Evolutionary conservation across 2,329 filamentous ascomycete genomes (phyloP), one percentile per base, ranked within the genome.

Genomic region (Fusarium aywerte): DNA sequence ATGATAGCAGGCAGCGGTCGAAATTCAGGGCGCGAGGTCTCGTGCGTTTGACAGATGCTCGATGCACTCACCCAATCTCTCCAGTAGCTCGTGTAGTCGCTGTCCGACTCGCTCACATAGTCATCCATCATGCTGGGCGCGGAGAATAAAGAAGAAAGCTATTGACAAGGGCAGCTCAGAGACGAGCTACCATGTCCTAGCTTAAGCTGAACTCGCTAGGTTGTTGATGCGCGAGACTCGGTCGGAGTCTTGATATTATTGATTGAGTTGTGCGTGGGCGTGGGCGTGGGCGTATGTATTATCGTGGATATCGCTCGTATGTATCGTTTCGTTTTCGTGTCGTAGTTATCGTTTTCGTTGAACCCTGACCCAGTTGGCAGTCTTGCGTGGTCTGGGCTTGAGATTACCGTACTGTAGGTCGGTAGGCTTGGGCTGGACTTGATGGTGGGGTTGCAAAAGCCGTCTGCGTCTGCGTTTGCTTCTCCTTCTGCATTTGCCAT

Each of bases 1-100:
- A 27, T 38, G 39, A 36, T 42, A 31, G 25, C 44, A 43, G 31
- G 20, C 25, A 35, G 32, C 21, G 45, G 47, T 36, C 21, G 32
- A 50, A 25, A 47, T 51, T 25, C 25, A 52, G 31, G 36, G 55
- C 60, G 59, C 47, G 45, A 50, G 49, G 25, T 43, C n/a, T n/a
- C 42, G 39, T 18, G 54, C 18, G n/a, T 21, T 50, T 15, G 36
- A 35, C 27, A 47, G 32, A 39, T 54, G 38, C 35, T 21, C 32
- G 25, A 31, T 43, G 39, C 32, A 89, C 92, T 83, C 84, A 98
- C 96, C 96, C 96, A 99, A 82, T 99, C 96, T 79, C 95, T 87
- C 96, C 96, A 99, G 80, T 98, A 99, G 81, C 93, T 98, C 47
- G 96, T 97, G 79, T 98, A 99, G 82, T 99, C 96, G 80, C 94